Conservation (phyloP, 179 eudicot genomes). For the Patellifolia procumbens region DNA sequence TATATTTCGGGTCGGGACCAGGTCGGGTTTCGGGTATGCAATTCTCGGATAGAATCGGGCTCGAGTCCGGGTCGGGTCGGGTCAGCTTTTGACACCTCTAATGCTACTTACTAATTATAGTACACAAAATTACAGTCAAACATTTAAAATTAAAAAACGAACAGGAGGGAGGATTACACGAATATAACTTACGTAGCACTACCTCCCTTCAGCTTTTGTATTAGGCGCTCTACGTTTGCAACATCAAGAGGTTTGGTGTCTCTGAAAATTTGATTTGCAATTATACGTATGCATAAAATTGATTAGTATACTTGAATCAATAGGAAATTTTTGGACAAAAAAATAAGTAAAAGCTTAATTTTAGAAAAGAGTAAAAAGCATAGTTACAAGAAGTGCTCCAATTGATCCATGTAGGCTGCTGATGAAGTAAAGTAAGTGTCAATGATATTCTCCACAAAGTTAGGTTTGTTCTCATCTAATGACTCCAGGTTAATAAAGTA, state of each 20-base stretch:
- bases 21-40: too few relatives aligned
- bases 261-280: background rate
- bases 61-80: too few relatives aligned
- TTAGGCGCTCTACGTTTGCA: background rate
- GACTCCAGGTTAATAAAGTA: conserved; percentile 2
- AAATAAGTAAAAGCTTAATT: background rate
- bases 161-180: too few relatives aligned
- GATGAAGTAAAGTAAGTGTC: conserved; percentile 1
- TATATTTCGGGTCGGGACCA: too few relatives aligned
- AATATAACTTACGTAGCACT: conserved; percentile 18
- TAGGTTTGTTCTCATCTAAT: background rate
- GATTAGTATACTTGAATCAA: background rate
- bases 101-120: too few relatives aligned
- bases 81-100: too few relatives aligned
- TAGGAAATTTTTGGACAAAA: background rate
- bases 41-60: too few relatives aligned
- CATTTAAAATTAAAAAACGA: too few relatives aligned
- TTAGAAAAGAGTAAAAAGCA: background rate
- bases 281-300: background rate
- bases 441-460: conserved; percentile 14
- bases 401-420: background rate
- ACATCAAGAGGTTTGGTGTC: background rate
- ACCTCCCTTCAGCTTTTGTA: conserved; percentile 17
- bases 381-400: background rate
- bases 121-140: too few relatives aligned